These are phyloP conservation scores for Trichosporon faecale DNA, from an alignment of 1,284 basidiomycete genomes.

Conservation along the genomic window DNA sequence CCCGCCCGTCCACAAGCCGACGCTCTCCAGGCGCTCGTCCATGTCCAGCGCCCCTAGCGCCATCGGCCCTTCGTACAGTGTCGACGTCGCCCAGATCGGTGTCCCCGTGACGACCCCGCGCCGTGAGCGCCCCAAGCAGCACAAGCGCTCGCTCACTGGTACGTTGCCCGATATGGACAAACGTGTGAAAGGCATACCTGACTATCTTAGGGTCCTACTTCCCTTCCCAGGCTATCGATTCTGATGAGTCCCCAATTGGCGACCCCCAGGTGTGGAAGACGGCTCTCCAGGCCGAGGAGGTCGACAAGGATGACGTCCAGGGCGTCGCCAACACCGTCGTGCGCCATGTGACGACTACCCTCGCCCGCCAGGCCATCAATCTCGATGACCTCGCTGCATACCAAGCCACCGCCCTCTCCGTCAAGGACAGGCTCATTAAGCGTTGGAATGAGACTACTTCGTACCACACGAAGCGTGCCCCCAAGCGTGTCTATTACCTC, in stretches of 20 bases:
- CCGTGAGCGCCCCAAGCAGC: conserved; percentile 41
- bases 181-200: background rate
- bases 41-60: conserved; percentile 31
- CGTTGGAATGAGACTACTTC: conserved; percentile 52
- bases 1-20: conserved; percentile 44
- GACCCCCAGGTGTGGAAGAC: conserved; percentile 76
- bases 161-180: conserved; percentile 13
- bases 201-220: conserved; percentile 50
- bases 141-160: conserved; percentile 48
- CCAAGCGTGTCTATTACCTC: conserved; percentile 71
- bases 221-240: conserved; percentile 56
- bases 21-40: conserved; percentile 46
- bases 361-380: conserved; percentile 83
- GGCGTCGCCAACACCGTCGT: conserved; percentile 75
- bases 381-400: conserved; percentile 62
- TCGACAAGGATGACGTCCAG: conserved; percentile 52
- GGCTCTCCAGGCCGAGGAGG: conserved; percentile 49
- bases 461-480: conserved; percentile 49
- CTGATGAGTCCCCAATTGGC: conserved; percentile 80
- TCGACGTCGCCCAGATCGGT: conserved; percentile 46
- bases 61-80: conserved; percentile 32
- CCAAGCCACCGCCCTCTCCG: conserved; percentile 59
- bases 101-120: conserved; percentile 43
- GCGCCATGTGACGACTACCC: conserved; percentile 75
- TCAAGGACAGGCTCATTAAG: conserved; percentile 73